These are phyloP conservation scores for Vicia sativa DNA, from an alignment of 306 rosid genomes.

Conservation along the genomic window DNA sequence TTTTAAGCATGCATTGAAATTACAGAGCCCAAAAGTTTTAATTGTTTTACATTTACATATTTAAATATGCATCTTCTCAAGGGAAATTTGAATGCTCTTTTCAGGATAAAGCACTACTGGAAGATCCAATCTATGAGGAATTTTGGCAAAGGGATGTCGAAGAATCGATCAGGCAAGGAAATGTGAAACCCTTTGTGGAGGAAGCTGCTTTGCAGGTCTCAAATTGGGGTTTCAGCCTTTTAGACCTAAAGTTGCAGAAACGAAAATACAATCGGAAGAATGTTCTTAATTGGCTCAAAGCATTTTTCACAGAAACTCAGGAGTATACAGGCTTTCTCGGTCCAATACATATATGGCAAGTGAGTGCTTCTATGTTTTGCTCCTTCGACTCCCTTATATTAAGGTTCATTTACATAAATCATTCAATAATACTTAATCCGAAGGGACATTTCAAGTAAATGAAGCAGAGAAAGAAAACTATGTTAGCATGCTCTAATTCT, in stretches of 20 bases:
- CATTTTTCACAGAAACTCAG: constrained; percentile 57
- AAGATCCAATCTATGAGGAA: constrained; percentile 91
- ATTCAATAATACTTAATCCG: too few relatives aligned
- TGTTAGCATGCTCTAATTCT: constrained; percentile 24
- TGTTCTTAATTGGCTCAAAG: constrained; percentile 71
- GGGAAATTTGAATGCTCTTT: constrained; percentile 30
- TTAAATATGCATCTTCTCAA: constrained; percentile 18
- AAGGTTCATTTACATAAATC: constrained; percentile 29
- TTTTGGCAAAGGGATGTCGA: constrained; percentile 99
- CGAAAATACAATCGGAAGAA: constrained; percentile 53
- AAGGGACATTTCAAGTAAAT: too few relatives aligned
- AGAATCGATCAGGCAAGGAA: constrained; percentile 92
- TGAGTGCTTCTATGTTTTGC: constrained; percentile 47
- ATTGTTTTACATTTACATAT: constrained; percentile 18
- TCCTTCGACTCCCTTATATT: not conserved
- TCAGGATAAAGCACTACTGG: constrained; percentile 90
- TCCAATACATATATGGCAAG: constrained; percentile 99
- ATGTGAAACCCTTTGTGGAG: constrained; percentile 73
- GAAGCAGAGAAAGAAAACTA: too few relatives aligned
- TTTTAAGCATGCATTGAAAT: constrained; percentile 6
- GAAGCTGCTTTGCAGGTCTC: constrained; percentile 91
- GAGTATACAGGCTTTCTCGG: constrained; percentile 90
- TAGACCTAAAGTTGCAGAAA: constrained; percentile 88
- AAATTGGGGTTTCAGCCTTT: constrained; percentile 94
- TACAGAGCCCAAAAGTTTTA: constrained; percentile 17